These are phyloP conservation scores for Hippophae gyantsensis DNA, from an alignment of 306 rosid genomes.

Conservation along the genomic window DNA sequence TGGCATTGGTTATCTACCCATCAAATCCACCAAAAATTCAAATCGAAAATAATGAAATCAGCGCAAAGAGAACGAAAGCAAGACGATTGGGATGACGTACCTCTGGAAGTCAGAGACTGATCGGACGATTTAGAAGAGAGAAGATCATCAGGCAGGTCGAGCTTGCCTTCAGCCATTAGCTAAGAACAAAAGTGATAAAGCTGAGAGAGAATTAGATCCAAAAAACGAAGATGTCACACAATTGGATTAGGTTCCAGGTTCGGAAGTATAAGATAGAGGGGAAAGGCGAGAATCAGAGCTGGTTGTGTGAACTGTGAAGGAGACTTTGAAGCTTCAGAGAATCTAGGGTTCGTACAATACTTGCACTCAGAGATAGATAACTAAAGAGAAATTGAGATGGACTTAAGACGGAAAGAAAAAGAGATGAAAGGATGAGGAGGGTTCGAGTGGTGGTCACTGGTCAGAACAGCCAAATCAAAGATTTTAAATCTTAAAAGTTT, in stretches of 20 bases:
- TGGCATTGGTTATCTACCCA: slow-evolving; percentile 12
- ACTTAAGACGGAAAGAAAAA: slow-evolving; percentile 12
- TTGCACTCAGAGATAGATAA: slow-evolving; percentile 8
- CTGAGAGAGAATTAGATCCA: slow-evolving; percentile 12
- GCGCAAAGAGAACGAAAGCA: neutral
- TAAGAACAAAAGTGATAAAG: neutral
- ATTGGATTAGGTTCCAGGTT: slow-evolving; percentile 6
- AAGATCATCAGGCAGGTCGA: slow-evolving; percentile 49
- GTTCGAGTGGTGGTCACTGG: slow-evolving; percentile 41
- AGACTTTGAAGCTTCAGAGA: slow-evolving; percentile 16
- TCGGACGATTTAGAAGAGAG: slow-evolving; percentile 39
- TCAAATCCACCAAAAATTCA: slow-evolving; percentile 9
- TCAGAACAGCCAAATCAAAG: slow-evolving; percentile 46
- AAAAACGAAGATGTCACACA: slow-evolving; percentile 7
- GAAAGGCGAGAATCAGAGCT: neutral
- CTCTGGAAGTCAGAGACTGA: slow-evolving; percentile 39
- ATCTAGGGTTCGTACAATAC: slow-evolving; percentile 26
- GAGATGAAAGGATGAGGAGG: slow-evolving; percentile 23
- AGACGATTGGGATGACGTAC: slow-evolving; percentile 11
- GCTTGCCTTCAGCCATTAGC: slow-evolving; percentile 44
- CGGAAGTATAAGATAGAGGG: neutral
- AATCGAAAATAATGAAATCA: neutral
- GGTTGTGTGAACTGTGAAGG: neutral
- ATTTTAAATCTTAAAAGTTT: slow-evolving; percentile 14
- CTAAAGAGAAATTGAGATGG: slow-evolving; percentile 7